Evolutionary conservation across 1,284 basidiomycete genomes (phyloP).

Genomic region (Fomitiporia mediterranea): DNA sequence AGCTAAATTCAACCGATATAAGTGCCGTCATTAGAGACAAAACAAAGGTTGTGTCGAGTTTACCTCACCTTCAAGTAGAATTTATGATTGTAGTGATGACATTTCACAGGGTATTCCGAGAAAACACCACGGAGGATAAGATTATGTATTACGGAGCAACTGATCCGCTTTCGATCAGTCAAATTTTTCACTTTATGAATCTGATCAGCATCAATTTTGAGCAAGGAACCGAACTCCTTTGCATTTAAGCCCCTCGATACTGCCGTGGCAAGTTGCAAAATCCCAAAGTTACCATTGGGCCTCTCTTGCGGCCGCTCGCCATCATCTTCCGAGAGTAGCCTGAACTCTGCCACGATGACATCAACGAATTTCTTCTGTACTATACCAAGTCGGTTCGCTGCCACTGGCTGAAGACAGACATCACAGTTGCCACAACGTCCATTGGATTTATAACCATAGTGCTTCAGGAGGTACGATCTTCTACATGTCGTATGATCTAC

Average conservation of each 20-base stretch:
- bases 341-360: background rate
- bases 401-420: background rate
- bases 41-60: background rate
- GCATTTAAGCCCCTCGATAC: background rate
- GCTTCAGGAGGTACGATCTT: background rate
- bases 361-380: background rate
- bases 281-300: background rate
- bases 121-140: background rate
- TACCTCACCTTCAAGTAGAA: constrained; percentile 6
- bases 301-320: no score
- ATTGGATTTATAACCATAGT: background rate
- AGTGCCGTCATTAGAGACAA: no score
- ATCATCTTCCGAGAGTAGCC: background rate
- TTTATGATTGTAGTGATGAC: background rate
- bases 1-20: no score
- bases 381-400: background rate
- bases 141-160: background rate
- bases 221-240: background rate
- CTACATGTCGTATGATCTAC: background rate
- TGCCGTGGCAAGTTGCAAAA: background rate
- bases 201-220: background rate
- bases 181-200: background rate
- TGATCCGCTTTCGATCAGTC: background rate
- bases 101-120: background rate
- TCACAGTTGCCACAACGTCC: background rate